These are phyloP conservation scores for Striga asiatica DNA, from an alignment of 257 asterid genomes.

Conservation along the genomic window DNA sequence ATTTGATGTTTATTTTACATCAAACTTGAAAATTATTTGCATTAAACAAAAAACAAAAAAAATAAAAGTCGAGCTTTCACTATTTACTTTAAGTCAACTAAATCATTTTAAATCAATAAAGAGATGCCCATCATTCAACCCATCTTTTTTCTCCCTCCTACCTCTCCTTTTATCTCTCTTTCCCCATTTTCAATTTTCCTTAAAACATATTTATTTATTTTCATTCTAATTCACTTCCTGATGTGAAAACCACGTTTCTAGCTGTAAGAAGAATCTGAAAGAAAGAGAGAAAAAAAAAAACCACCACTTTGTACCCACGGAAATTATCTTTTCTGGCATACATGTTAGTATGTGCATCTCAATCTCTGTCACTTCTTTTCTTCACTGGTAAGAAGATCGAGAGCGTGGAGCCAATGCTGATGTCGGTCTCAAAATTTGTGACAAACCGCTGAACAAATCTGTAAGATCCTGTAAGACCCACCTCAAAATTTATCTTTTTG, in stretches of 20 bases:
- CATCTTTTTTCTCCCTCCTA: no score
- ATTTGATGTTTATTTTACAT: no score
- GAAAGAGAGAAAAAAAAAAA: slow-evolving; percentile 6
- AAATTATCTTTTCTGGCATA: no score
- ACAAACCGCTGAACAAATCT: slow-evolving; percentile 19
- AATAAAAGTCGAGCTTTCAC: no score
- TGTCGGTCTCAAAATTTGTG: not conserved
- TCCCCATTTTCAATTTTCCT: slow-evolving; percentile 7
- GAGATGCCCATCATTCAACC: slow-evolving; percentile 23
- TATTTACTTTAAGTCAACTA: not conserved
- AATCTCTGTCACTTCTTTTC: no score
- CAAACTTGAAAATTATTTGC: no score
- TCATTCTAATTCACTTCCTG: not conserved
- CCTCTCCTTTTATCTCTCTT: not conserved
- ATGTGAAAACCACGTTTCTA: slow-evolving; percentile 22
- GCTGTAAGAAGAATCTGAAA: slow-evolving; percentile 29
- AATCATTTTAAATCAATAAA: slow-evolving; percentile 29
- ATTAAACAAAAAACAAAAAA: no score
- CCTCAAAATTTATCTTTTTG: no score
- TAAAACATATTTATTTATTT: slow-evolving; percentile 16
- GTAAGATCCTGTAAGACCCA: not conserved
- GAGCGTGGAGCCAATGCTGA: no score
- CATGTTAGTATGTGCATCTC: no score
- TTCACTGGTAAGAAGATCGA: no score
- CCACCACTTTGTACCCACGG: no score